phyloP scores from a whole-genome alignment of 805 yeast genomes.

The Deakozyma indianensis region DNA sequence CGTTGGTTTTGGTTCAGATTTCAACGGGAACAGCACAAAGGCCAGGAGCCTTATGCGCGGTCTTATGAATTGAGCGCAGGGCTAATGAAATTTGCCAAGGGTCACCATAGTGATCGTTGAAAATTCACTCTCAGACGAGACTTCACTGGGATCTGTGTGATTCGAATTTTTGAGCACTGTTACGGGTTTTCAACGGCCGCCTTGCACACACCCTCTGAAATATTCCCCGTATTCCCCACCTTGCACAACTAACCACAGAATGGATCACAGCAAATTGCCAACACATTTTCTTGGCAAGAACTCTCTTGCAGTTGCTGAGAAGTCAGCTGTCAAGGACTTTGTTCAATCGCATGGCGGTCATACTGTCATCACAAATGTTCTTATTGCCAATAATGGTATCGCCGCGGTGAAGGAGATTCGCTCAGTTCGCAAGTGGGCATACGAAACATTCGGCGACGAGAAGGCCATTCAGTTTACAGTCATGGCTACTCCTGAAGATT shows the following conservation, averaged over 20 bases:
- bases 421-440: constrained; percentile 96
- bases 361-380: constrained; percentile 69
- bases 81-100: too few species aligned
- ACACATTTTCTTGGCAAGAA: constrained; percentile 72
- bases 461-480: constrained; percentile 86
- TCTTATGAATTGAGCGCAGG: too few species aligned
- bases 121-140: too few species aligned
- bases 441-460: constrained; percentile 96
- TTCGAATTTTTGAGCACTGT: too few species aligned
- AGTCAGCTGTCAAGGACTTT: constrained; percentile 60
- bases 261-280: constrained; percentile 31
- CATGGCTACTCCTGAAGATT: constrained; percentile 99
- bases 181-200: too few species aligned
- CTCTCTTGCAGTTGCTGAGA: constrained; percentile 61
- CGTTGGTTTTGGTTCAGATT: too few species aligned
- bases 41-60: too few species aligned
- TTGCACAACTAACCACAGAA: not conserved
- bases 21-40: too few species aligned
- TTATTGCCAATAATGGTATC: constrained; percentile 97
- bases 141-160: too few species aligned
- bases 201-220: too few species aligned
- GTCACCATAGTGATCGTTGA: too few species aligned
- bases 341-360: constrained; percentile 84
- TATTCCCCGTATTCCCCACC: too few species aligned
- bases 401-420: constrained; percentile 98